Evolutionary conservation across 345 rosid species (phyloP), one percentile per base, ranked within the genome.

Genomic region (Arabis alpina): DNA sequence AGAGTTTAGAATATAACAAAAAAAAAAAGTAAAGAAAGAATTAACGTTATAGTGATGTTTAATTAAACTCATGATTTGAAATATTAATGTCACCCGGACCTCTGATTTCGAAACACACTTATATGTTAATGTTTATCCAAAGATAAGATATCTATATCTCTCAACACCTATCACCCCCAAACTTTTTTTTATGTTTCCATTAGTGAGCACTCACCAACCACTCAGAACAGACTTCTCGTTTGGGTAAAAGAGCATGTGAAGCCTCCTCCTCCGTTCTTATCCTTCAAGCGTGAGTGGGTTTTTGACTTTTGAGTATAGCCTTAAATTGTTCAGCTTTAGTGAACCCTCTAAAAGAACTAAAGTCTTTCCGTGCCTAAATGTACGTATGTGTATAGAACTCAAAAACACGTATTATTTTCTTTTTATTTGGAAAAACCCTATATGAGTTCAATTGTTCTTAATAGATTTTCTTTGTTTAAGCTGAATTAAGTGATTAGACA

Each of bases 111-210:
- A 19, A 19, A 19, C 23, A 19, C 37, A 32, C 8, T 32, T 32
- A 32, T 32, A 36, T 36, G 40, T 36, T 10, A 36, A 36, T 7
- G 40, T 36, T 36, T 7, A 36, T 36, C 40, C 2, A 36, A 36
- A 36, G 40, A 7, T 36, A 36, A 36, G 10, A 7, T 36, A 8
- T 36, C 6, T 59, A 13, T 41, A 3, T 41, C 0, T 13, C 10
- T 41, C 13, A 13, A 12, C 50, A 60, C 39, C 16, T 16, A 41
- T 13, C 51, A 8, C 37, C 8, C 6, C 40, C 40, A 43, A 27
- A 61, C n/a, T 14, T 44, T 28, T 44, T 28, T 19, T 44, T 8
- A 36, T 36, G 64, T 59, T 25, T 42, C 37, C 24, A 60, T 60
- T 42, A 28, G 6, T 27, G 40, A 61, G 10, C 4, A 61, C 14